These are phyloP conservation scores for Phycomyces blakesleeanus DNA, from an alignment of 192 early-diverging fungal species.

Conservation along the genomic window DNA sequence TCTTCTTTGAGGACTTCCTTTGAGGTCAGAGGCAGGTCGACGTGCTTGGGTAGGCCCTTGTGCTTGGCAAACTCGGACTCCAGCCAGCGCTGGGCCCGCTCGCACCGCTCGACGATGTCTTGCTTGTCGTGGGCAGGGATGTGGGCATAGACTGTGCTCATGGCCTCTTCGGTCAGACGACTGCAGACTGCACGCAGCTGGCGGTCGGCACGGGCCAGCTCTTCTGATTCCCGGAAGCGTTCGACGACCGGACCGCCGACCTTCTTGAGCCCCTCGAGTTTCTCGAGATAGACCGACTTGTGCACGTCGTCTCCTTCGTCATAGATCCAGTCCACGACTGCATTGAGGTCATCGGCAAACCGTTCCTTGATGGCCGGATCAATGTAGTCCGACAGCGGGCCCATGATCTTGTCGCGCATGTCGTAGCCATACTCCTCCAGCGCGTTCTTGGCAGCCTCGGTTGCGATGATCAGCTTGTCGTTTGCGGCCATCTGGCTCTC, in stretches of 20 bases:
- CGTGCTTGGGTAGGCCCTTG: conserved; percentile 68
- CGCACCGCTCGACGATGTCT: conserved; percentile 66
- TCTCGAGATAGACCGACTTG: conserved; percentile 83
- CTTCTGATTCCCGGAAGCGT: conserved; percentile 79
- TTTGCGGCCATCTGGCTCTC: conserved; percentile 80
- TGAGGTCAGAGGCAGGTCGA: conserved; percentile 61
- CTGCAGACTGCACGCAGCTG: conserved; percentile 75
- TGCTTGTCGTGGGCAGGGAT: conserved; percentile 83
- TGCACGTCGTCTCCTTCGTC: conserved; percentile 90
- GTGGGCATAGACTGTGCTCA: conserved; percentile 76
- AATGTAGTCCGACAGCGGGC: conserved; percentile 67
- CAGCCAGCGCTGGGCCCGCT: conserved; percentile 81
- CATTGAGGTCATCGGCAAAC: conserved; percentile 65
- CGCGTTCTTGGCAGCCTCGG: conserved; percentile 87
- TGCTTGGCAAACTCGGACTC: conserved; percentile 74
- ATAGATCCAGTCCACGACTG: conserved; percentile 95
- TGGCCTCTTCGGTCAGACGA: conserved; percentile 63
- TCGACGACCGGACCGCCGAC: conserved; percentile 76
- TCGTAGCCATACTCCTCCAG: conserved; percentile 99
- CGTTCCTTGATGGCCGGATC: conserved; percentile 63
- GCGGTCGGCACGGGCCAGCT: conserved; percentile 78
- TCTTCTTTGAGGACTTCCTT: conserved; percentile 72
- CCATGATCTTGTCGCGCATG: conserved; percentile 78
- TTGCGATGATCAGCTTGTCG: conserved; percentile 89
- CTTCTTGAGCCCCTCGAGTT: conserved; percentile 73